These are phyloP conservation scores for Escovopsis sp. DNA, from an alignment of 2,329 filamentous ascomycete species.

Conservation along the genomic window DNA sequence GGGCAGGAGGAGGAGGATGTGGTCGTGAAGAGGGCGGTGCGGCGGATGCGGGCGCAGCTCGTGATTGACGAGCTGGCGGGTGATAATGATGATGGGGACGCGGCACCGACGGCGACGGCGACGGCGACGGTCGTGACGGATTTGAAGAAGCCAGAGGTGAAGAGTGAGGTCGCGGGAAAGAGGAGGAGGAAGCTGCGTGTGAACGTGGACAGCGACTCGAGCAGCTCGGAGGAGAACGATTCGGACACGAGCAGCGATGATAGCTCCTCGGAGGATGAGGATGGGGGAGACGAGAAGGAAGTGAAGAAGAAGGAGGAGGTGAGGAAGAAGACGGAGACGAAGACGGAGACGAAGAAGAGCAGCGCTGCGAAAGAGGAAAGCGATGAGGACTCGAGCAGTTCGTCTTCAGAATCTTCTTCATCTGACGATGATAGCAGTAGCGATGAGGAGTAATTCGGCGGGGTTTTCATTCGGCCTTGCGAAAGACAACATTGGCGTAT, in stretches of 20 bases:
- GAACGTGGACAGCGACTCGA: constrained; percentile 25
- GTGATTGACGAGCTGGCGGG: constrained; percentile 40
- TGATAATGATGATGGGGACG: constrained; percentile 33
- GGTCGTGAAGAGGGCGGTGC: constrained; percentile 41
- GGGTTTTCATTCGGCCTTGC: too few relatives aligned
- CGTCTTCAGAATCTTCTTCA: constrained; percentile 26
- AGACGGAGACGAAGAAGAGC: too few relatives aligned
- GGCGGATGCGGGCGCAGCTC: constrained; percentile 48
- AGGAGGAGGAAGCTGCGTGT: constrained; percentile 38
- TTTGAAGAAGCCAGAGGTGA: constrained; percentile 24
- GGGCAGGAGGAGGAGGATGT: too few relatives aligned
- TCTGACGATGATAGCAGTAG: constrained; percentile 14
- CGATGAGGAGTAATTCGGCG: constrained; percentile 8
- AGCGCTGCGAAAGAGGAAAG: constrained; percentile 7
- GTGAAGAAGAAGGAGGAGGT: too few relatives aligned
- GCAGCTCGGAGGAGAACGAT: constrained; percentile 19
- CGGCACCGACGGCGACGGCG: constrained; percentile 20
- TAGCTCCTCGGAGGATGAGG: constrained; percentile 16
- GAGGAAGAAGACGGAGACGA: too few relatives aligned
- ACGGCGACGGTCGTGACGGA: constrained; percentile 13
- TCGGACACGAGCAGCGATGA: constrained; percentile 20
- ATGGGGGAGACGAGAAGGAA: too few relatives aligned
- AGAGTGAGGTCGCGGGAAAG: constrained; percentile 34
- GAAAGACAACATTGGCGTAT: too few relatives aligned
- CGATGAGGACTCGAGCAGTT: constrained; percentile 25